Evolutionary conservation across 495 filamentous ascomycete genomes (phyloP).

Genomic region (Elasticomyces elasticus): DNA sequence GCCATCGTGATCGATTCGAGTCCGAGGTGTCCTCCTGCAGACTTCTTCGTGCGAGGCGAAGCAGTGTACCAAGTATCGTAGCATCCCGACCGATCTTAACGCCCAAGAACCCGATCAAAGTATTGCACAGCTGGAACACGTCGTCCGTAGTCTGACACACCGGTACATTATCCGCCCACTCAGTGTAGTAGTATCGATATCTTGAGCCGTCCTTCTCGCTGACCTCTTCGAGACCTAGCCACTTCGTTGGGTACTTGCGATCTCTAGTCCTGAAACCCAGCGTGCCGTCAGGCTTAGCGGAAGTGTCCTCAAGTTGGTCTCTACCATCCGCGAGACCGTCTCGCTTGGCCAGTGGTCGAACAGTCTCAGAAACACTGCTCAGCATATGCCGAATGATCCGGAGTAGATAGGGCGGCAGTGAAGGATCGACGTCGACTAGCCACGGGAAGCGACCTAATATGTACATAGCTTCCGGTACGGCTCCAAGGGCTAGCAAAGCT

Average conservation of each 20-base stretch:
- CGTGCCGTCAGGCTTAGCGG: slow-evolving; percentile 6
- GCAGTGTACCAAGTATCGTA: slow-evolving; percentile 63
- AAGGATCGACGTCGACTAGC: slow-evolving; percentile 72
- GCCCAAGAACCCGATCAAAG: slow-evolving; percentile 73
- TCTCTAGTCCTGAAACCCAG: background rate
- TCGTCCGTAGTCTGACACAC: slow-evolving; percentile 85
- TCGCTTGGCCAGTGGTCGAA: slow-evolving; percentile 38
- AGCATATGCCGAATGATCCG: slow-evolving; percentile 75
- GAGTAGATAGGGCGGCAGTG: slow-evolving; percentile 67
- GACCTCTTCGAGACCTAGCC: slow-evolving; percentile 58
- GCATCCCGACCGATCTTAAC: slow-evolving; percentile 81
- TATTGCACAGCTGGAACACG: slow-evolving; percentile 75
- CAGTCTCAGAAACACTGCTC: slow-evolving; percentile 51
- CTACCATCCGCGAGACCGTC: slow-evolving; percentile 34
- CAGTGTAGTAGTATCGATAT: slow-evolving; percentile 93
- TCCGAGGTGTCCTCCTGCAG: slow-evolving; percentile 59
- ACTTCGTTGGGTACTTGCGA: slow-evolving; percentile 8
- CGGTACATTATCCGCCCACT: slow-evolving; percentile 90
- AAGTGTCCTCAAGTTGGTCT: slow-evolving; percentile 13
- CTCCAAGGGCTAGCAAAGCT: slow-evolving; percentile 80
- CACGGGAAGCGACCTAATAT: slow-evolving; percentile 86
- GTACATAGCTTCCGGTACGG: slow-evolving; percentile 84
- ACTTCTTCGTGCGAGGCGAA: slow-evolving; percentile 68
- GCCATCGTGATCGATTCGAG: slow-evolving; percentile 61
- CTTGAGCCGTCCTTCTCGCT: slow-evolving; percentile 61